These are phyloP conservation scores for Fusarium piperis DNA, from an alignment of 2,329 filamentous ascomycete species.

Conservation along the genomic window DNA sequence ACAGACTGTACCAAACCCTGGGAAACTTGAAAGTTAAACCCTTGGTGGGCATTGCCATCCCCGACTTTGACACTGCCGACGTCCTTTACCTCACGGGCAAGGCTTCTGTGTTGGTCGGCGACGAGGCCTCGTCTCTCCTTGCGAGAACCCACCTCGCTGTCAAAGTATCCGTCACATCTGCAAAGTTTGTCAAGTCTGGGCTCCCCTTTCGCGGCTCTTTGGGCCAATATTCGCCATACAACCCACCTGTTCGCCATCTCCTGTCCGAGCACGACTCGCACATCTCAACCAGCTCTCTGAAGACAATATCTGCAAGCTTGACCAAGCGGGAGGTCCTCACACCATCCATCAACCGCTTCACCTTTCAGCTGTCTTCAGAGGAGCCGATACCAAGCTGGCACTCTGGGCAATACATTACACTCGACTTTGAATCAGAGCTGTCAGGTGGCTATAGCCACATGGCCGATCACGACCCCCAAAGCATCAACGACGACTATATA, in stretches of 20 bases:
- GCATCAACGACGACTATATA: constrained; percentile 85
- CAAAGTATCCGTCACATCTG: constrained; percentile 69
- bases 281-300: constrained; percentile 5
- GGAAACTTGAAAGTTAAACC: constrained; percentile 79
- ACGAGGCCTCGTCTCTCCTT: constrained; percentile 69
- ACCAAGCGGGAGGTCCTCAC: constrained; percentile 68
- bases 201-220: constrained; percentile 73
- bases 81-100: constrained; percentile 79
- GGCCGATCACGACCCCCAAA: constrained; percentile 81
- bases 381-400: constrained; percentile 57
- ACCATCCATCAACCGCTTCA: constrained; percentile 73
- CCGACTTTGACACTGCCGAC: constrained; percentile 77
- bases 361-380: constrained; percentile 51
- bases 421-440: constrained; percentile 76
- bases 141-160: constrained; percentile 78
- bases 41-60: constrained; percentile 74
- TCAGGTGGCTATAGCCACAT: constrained; percentile 83
- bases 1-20: constrained; percentile 83
- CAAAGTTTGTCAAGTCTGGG: constrained; percentile 70
- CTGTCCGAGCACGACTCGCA: constrained; percentile 60
- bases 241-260: constrained; percentile 75
- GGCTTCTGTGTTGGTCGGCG: constrained; percentile 72
- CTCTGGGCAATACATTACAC: constrained; percentile 80
- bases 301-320: constrained; percentile 61
- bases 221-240: constrained; percentile 78